Base-by-base conservation (phyloP, 2,329 filamentous ascomycete species). In the Ascochyta fabae region DNA sequence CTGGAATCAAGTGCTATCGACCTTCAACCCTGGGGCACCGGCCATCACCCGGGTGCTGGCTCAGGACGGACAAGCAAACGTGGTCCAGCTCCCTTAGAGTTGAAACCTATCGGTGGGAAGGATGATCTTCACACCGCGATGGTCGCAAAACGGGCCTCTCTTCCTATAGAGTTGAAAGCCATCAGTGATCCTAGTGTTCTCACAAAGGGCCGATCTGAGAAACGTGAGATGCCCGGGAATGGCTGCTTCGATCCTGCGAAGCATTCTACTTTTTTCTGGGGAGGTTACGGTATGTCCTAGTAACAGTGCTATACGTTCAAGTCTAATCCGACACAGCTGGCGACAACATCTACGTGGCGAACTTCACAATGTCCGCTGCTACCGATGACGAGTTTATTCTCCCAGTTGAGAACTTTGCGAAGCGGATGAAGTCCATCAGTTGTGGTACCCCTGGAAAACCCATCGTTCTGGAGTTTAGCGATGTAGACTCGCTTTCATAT, bases 391-490 rank as follows among this genome's bases (percentile, higher is more conserved):
- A 68, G 41, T 58, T 63, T 27, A 62, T 68, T 19, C 49, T 68
- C 3, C 59, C 64, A 10, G 45, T 68, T 4, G 60, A 68, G 46
- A 61, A 65, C 36, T 68, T 68, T 24, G 64, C 66, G 12, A 62
- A 64, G 35, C 51, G 52, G 8, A 58, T 68, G 52, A 67, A 68
- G 41, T 61, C 60, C 13, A 59, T 67, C 47, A 59, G 48, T 2
- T 68, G 66, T 43, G 66, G 66, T 10, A 45, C 40, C 15, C 42
- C 57, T 3, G 55, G 49, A 8, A 24, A 56, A 13, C 58, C 61
- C 0, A 62, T 66, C 44, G 51, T 52, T 3, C 31, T 68, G 9
- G 58, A 61, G 29, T 68, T 68, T 42, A 44, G 34, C 23, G 62
- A 66, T 49, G 16, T 50, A 6, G 53, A 53, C 0, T 57, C 59